Base-by-base conservation (phyloP, 1,139 yeast species). In the Candida sp. region DNA sequence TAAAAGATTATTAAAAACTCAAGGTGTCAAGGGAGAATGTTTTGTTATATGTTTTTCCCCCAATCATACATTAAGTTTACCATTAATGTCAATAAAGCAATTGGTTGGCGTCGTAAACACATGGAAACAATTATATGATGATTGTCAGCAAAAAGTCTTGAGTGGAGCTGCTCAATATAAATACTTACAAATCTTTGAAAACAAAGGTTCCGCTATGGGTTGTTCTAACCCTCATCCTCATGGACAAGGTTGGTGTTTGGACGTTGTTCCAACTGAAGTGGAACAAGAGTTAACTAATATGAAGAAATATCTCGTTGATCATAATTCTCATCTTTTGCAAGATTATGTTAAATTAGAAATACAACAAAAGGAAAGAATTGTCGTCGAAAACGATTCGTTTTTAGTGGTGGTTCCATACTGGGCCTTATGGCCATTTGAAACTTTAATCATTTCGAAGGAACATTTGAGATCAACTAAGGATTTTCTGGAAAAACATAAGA, bases 391-490 rank as follows among this genome's bases (percentile, higher is more conserved):
- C 56, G 87, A 79, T 49, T 70, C 81, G 2, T 85, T 85, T 51
- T 56, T 84, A 33, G 87, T 78, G n/a, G 81, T 84, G n/a, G 89
- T 85, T 11, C 91, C 93, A 40, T 85, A 81, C 63, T 85, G 93
- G 93, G 93, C 91, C 4, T 73, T 82, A 40, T 85, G 93, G 91
- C 93, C 93, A 5, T 85, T 83, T 60, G 90, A 85, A 62, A 81
- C 87, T 5, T 65, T 85, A 63, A 68, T 85, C 35, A 64, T 84
- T 7, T 60, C 88, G 22, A 79, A 80, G 53, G 64, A 68, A 33
- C 84, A 81, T 48, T 65, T 82, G 45, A 64, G 75, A 32, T 78
- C 83, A 22, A 58, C 84, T 21, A 63, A 64, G 33, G 79, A 79
- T 32, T 77, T 85, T 51, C 64, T 63, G 23, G 70, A 64, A 4